Evolutionary conservation across 2,329 filamentous ascomycete species (phyloP).

Genomic region (Mariannaea elegans): DNA sequence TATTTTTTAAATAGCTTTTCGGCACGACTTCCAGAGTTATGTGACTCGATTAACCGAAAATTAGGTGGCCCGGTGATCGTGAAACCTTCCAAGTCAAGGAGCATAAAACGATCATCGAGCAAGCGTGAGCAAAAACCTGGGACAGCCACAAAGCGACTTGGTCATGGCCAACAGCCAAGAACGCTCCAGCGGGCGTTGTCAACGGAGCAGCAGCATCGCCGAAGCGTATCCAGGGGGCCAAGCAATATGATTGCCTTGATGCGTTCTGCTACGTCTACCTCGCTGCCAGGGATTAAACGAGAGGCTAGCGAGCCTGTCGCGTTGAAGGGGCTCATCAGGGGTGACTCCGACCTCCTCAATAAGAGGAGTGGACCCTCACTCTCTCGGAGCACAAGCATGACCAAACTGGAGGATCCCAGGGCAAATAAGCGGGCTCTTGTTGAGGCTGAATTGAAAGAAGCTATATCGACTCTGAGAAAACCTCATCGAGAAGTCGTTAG

Average conservation of each 20-base stretch:
- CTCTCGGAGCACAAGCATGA: conserved; percentile 56
- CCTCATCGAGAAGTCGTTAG: conserved; percentile 78
- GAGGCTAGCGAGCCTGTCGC: conserved; percentile 70
- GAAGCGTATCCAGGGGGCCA: conserved; percentile 65
- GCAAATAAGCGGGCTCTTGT: conserved; percentile 72
- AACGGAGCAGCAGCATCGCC: conserved; percentile 63
- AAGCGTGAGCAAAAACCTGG: conserved; percentile 62
- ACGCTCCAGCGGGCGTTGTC: conserved; percentile 71
- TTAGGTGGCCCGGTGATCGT: conserved; percentile 75
- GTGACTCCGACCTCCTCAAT: conserved; percentile 45
- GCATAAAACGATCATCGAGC: conserved; percentile 52
- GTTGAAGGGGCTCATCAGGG: conserved; percentile 58
- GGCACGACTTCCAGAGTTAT: conserved; percentile 76
- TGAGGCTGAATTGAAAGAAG: conserved; percentile 76
- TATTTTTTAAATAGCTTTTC: conserved; percentile 70
- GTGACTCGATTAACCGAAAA: conserved; percentile 76
- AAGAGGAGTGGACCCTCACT: conserved; percentile 52
- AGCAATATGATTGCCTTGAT: conserved; percentile 69
- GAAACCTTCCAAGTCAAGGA: conserved; percentile 61
- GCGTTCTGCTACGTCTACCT: conserved; percentile 73
- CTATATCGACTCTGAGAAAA: conserved; percentile 77
- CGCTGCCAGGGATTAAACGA: conserved; percentile 70
- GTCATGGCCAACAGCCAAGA: conserved; percentile 52
- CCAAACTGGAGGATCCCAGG: conserved; percentile 63
- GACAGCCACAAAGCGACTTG: conserved; percentile 58